phyloP scores from a whole-genome alignment of 2,329 filamentous ascomycete species.

The Juglanconis sp. region DNA sequence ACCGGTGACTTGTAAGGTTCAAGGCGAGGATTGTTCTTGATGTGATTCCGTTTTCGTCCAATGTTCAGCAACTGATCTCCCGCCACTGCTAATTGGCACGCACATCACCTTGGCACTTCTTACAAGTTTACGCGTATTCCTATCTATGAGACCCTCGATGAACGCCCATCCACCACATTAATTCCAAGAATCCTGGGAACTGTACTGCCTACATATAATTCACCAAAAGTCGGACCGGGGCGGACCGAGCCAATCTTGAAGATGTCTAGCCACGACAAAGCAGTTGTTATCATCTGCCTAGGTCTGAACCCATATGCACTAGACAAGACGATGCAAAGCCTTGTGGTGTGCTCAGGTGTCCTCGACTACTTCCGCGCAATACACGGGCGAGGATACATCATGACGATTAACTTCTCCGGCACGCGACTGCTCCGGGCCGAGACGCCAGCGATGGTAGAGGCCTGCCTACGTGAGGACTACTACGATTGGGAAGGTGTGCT shows the following conservation, averaged over 20 bases:
- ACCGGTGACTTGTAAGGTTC: background rate
- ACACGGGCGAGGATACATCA: conserved; percentile 11
- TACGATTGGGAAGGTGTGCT: conserved; percentile 8
- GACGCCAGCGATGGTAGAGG: conserved; percentile 18
- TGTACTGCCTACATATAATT: background rate
- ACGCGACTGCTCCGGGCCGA: conserved; percentile 30
- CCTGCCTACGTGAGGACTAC: conserved; percentile 13
- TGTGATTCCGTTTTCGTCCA: background rate
- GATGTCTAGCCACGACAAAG: background rate
- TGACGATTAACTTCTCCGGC: conserved; percentile 22
- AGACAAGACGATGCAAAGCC: conserved; percentile 13
- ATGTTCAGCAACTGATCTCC: background rate
- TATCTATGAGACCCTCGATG: background rate
- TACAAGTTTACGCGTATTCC: background rate
- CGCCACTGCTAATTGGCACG: background rate
- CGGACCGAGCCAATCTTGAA: background rate
- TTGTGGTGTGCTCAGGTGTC: conserved; percentile 12
- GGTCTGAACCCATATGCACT: conserved; percentile 8
- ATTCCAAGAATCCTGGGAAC: background rate
- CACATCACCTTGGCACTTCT: background rate
- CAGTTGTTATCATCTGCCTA: conserved; percentile 12
- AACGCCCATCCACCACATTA: background rate
- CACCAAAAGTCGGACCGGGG: too few relatives aligned
- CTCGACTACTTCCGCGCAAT: conserved; percentile 14
- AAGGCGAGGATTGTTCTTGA: background rate